Base-by-base conservation (phyloP, 805 yeast species). In the Pichia nanzhaoensis region DNA sequence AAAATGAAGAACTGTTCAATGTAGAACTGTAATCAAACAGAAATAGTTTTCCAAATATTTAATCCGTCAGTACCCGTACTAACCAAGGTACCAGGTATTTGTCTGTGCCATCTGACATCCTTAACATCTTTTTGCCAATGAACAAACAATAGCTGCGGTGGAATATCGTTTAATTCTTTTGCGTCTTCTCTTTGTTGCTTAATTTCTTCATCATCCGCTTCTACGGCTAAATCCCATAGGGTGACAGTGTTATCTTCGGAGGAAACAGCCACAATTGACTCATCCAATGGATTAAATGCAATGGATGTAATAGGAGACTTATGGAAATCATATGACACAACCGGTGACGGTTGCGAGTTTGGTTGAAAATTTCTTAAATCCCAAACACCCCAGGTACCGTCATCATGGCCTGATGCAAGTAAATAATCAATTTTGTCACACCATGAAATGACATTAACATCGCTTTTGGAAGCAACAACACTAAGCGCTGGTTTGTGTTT, bases 111-210 rank as follows among this genome's bases (percentile, higher is more conserved):
- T 67, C 95, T 85, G 40, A 91, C 96, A 64, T 93, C 99, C 70
- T 93, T 93, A 44, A 91, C 97, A 59, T 93, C 95, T 56, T 82
- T 81, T 70, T 93, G 99, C 98, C 98, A 93, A 65, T 93, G 99
- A 37, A 91, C 95, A 68, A 93, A 93, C 62, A 93, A 70, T 57
- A 93, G 73, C 66, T 93, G 99, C 19, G 98, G 93, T 16, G 99
- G 99, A 51, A 91, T 86, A 57, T 84, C 95, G 53, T 81, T 82
- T 53, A 93, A 70, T 56, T 90, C 97, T 55, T 76, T 75, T 34
- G 81, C 76, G 56, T 84, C 93, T 46, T 78, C 75, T 55, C 79
- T 77, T 67, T 91, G 97, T 59, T 83, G 84, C 47, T 85, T 80
- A 53, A 91, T 84, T 66, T 91, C 99, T 61, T 91, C 98, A 61